Conservation (phyloP, 164 flowering plant species). For the Protea cynaroides region DNA sequence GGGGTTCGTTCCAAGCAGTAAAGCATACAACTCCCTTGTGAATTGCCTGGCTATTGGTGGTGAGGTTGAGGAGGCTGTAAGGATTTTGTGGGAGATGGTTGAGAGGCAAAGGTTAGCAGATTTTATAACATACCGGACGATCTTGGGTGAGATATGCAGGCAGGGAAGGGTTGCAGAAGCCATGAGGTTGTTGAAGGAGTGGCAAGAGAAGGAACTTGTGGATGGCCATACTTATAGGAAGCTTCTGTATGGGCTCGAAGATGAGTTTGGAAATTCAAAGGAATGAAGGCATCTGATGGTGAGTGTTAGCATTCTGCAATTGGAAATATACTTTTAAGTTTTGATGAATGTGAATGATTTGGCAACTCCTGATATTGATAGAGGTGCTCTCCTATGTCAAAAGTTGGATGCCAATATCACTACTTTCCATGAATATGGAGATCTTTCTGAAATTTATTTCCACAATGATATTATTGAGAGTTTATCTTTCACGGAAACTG, state of each 20-base stretch:
- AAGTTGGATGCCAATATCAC: no score
- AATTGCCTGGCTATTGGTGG: constrained; percentile 77
- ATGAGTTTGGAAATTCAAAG: constrained; percentile 27
- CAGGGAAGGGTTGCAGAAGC: constrained; percentile 44
- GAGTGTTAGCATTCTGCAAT: background rate
- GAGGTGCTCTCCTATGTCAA: no score
- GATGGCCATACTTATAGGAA: constrained; percentile 49
- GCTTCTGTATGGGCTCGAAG: constrained; percentile 51
- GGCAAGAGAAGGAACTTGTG: constrained; percentile 49
- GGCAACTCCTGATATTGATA: no score
- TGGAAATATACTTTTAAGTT: background rate
- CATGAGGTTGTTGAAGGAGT: constrained; percentile 46
- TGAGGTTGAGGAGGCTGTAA: constrained; percentile 70
- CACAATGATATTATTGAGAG: no score
- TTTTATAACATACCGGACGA: constrained; percentile 62
- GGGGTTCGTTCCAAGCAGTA: constrained; percentile 60
- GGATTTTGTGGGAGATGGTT: constrained; percentile 66
- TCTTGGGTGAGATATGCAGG: constrained; percentile 66
- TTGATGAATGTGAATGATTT: no score
- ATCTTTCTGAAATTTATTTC: no score
- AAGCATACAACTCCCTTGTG: constrained; percentile 74
- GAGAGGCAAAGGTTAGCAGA: constrained; percentile 42
- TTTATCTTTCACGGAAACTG: no score
- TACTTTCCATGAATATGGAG: no score
- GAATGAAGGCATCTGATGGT: background rate